phyloP scores from a whole-genome alignment of 169 alveolate species.

The Hepatocystis sp. region DNA sequence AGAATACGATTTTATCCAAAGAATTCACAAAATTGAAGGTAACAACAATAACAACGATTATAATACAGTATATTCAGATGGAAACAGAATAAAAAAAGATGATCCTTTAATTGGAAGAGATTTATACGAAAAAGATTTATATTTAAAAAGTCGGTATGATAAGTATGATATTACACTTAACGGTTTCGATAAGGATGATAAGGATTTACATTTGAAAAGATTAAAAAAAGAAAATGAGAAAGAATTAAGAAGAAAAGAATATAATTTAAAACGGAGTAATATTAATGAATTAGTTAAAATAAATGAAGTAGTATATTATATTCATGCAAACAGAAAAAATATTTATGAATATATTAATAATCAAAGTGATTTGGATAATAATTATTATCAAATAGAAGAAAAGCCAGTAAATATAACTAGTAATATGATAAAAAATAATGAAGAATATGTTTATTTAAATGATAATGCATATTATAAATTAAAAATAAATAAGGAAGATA shows the following conservation, averaged over 20 bases:
- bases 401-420: conserved; percentile 22
- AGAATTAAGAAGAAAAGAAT: conserved; percentile 41
- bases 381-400: conserved; percentile 73
- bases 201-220: conserved; percentile 30
- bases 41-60: conserved; percentile 22
- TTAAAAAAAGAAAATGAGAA: conserved; percentile 53
- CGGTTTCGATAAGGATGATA: conserved; percentile 71
- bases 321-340: conserved; percentile 66
- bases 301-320: conserved; percentile 64
- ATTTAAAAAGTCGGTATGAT: conserved; percentile 59
- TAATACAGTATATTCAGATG: conserved; percentile 16
- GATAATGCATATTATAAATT: conserved; percentile 70
- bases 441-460: conserved; percentile 52
- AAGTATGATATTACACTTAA: conserved; percentile 30
- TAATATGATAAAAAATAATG: conserved; percentile 39
- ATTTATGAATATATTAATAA: conserved; percentile 68
- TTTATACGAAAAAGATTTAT: conserved; percentile 48
- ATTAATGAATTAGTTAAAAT: conserved; percentile 52
- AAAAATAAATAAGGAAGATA: conserved; percentile 65
- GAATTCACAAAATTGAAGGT: conserved; percentile 72
- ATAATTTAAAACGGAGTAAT: conserved; percentile 14
- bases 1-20: conserved; percentile 73
- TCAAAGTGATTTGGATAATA: conserved; percentile 68
- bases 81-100: conserved; percentile 12
- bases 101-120: conserved; percentile 31